Conservation (phyloP, 352 stramenopile species). For the Globisporangium mamillatum region DNA sequence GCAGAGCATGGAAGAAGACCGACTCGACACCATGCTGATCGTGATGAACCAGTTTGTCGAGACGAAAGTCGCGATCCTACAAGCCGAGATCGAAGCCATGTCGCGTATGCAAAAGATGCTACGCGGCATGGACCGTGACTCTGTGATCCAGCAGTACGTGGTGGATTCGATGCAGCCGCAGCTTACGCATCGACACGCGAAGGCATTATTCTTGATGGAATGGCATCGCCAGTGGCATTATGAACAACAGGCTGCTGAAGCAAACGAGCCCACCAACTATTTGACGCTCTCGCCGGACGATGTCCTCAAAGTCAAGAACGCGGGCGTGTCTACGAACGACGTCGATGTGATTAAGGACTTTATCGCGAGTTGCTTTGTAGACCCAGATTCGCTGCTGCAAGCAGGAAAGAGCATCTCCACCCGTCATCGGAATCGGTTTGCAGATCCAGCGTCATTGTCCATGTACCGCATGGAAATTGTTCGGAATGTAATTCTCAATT, state of each 20-base stretch:
- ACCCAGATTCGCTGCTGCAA: conserved; percentile 48
- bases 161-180: conserved; percentile 79
- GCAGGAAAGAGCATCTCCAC: conserved; percentile 21
- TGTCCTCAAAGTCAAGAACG: conserved; percentile 48
- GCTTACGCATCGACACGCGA: conserved; percentile 75
- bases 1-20: conserved; percentile 81
- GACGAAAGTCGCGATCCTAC: conserved; percentile 77
- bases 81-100: conserved; percentile 81
- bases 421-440: conserved; percentile 70
- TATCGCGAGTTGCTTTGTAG: conserved; percentile 75
- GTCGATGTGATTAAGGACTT: conserved; percentile 87
- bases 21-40: conserved; percentile 80
- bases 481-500: conserved; percentile 58
- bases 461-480: conserved; percentile 78
- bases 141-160: conserved; percentile 85
- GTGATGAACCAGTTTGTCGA: conserved; percentile 85
- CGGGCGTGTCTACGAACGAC: conserved; percentile 61
- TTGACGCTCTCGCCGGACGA: conserved; percentile 47
- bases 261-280: conserved; percentile 47
- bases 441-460: conserved; percentile 42
- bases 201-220: conserved; percentile 73
- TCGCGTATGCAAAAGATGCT: conserved; percentile 60
- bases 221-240: conserved; percentile 76
- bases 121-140: conserved; percentile 75
- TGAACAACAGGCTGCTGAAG: conserved; percentile 36